phyloP scores from a whole-genome alignment of 768 basidiomycete species.

The Pleurotus salmoneostramineus region DNA sequence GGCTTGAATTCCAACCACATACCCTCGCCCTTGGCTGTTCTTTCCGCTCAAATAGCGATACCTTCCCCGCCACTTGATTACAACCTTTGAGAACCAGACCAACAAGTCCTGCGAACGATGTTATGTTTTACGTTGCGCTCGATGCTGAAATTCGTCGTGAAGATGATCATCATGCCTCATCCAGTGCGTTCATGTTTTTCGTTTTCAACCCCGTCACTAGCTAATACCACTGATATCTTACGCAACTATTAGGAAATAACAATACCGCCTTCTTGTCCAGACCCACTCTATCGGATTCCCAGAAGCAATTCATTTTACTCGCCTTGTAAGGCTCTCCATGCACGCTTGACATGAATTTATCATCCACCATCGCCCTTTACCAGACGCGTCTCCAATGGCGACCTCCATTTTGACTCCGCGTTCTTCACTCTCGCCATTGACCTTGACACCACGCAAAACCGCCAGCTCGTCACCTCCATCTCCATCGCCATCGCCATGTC shows the following conservation, averaged over 20 bases:
- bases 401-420: not conserved
- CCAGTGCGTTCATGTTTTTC: not conserved
- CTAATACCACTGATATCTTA: not conserved
- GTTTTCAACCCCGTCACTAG: not conserved
- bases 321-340: not conserved
- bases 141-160: not conserved
- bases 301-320: not conserved
- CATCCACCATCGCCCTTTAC: too few relatives aligned
- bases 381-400: not conserved
- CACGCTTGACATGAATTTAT: not conserved
- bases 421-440: not conserved
- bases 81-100: not conserved
- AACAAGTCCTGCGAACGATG: not conserved
- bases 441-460: not conserved
- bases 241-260: not conserved
- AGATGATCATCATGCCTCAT: constrained; percentile 5
- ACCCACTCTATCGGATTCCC: not conserved
- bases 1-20: too few relatives aligned
- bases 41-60: too few relatives aligned
- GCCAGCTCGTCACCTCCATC: too few relatives aligned
- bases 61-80: not conserved
- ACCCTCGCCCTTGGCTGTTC: too few relatives aligned
- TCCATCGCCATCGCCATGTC: not conserved
- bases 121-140: not conserved
- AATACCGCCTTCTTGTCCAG: not conserved